A percentile compares a stretch with the other conserved stretches of the same genome.
Evolutionary conservation across 306 rosid species (phyloP).

Genomic region (Quercus mongolica): DNA sequence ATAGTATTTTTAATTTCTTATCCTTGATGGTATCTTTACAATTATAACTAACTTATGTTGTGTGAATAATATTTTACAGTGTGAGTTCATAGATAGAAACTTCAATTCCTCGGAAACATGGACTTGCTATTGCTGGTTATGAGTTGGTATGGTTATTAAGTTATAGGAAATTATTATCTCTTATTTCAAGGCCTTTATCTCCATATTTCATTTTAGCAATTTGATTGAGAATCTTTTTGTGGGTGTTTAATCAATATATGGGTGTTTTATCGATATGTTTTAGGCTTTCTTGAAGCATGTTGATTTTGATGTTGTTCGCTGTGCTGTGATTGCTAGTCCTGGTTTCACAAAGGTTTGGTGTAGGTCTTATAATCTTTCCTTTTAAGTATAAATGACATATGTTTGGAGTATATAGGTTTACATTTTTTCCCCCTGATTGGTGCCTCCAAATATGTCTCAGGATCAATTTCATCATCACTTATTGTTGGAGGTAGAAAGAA

Average conservation of each 20-base stretch:
- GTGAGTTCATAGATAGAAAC: slow-evolving; percentile 88
- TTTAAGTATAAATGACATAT: background rate
- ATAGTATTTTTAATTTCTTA: too few relatives aligned
- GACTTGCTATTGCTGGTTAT: slow-evolving; percentile 91
- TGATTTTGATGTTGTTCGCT: slow-evolving; percentile 85
- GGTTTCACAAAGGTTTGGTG: slow-evolving; percentile 82
- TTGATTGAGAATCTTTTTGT: slow-evolving; percentile 25
- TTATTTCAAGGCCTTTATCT: background rate
- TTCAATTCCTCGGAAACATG: slow-evolving; percentile 97
- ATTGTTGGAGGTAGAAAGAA: slow-evolving; percentile 92
- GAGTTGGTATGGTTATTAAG: slow-evolving; percentile 57
- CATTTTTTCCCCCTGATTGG: background rate
- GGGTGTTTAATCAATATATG: too few relatives aligned
- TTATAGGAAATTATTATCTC: background rate
- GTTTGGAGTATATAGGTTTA: slow-evolving; percentile 8
- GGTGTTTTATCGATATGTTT: slow-evolving; percentile 20
- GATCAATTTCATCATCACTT: slow-evolving; percentile 94
- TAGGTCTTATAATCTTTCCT: slow-evolving; percentile 10
- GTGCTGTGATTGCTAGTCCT: slow-evolving; percentile 98
- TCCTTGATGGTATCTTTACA: background rate
- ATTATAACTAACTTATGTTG: slow-evolving; percentile 1
- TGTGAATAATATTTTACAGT: slow-evolving; percentile 42
- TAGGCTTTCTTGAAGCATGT: slow-evolving; percentile 94
- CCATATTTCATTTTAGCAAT: background rate
- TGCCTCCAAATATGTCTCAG: slow-evolving; percentile 38